These are phyloP conservation scores for Didymella arachidicola DNA, from an alignment of 2,329 filamentous ascomycete genomes.

Conservation along the genomic window DNA sequence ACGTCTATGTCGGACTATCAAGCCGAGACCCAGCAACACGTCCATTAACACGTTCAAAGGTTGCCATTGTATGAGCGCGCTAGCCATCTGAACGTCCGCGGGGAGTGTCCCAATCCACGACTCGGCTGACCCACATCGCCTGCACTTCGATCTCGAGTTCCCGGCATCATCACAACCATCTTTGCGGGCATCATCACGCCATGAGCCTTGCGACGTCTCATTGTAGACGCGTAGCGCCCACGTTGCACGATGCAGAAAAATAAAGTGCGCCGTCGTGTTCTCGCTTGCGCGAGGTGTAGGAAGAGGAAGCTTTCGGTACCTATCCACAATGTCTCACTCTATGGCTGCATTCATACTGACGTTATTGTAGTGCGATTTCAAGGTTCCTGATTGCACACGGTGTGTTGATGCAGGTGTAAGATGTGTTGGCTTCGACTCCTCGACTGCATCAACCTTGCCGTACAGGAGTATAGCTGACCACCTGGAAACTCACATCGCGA, in stretches of 20 bases:
- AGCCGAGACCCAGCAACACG: constrained; percentile 6
- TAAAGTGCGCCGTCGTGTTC: constrained; percentile 47
- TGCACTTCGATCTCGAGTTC: constrained; percentile 19
- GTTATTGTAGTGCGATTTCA: constrained; percentile 44
- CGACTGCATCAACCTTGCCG: constrained; percentile 44
- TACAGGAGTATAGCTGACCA: constrained; percentile 45
- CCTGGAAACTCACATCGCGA: constrained; percentile 44
- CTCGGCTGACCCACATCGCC: constrained; percentile 15
- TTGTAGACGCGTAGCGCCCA: constrained; percentile 25
- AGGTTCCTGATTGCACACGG: constrained; percentile 46
- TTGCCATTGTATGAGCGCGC: constrained; percentile 12
- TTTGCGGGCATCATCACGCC: constrained; percentile 21
- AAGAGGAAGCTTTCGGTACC: constrained; percentile 48
- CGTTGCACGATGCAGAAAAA: constrained; percentile 41
- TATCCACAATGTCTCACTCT: constrained; percentile 20
- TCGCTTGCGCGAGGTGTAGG: constrained; percentile 48
- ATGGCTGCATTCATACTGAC: constrained; percentile 26
- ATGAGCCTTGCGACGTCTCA: constrained; percentile 32
- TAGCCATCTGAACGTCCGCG: constrained; percentile 5
- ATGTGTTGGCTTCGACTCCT: constrained; percentile 48
- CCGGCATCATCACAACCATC: constrained; percentile 23
- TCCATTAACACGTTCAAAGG: constrained; percentile 3
- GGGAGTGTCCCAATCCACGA: constrained; percentile 8
- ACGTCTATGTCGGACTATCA: not conserved
- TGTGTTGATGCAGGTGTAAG: constrained; percentile 43